Evolutionary conservation across 2,329 filamentous ascomycete species (phyloP).

Genomic region (Colletotrichum lindemuthianum): DNA sequence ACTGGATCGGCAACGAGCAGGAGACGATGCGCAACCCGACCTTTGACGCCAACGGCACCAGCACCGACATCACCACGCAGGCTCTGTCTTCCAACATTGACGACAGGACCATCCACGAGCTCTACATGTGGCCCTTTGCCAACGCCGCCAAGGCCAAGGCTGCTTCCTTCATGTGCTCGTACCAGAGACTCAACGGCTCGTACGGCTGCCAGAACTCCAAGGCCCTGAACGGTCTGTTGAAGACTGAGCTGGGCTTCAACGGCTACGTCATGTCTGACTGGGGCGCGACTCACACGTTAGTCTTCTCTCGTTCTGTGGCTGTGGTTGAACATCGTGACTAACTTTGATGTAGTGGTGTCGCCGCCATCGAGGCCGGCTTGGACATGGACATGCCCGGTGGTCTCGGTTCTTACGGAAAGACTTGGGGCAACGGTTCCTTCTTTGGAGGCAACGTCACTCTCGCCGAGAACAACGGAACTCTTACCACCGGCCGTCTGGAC

Average conservation of each 20-base stretch:
- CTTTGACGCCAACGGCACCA: constrained; percentile 40
- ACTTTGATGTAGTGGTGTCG: constrained; percentile 45
- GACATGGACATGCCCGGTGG: constrained; percentile 64
- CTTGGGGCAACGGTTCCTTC: constrained; percentile 47
- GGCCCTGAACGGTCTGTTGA: constrained; percentile 58
- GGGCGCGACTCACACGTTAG: constrained; percentile 41
- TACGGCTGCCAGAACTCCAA: constrained; percentile 62
- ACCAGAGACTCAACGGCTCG: constrained; percentile 57
- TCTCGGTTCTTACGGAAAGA: constrained; percentile 44
- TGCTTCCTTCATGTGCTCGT: constrained; percentile 55
- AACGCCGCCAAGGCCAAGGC: constrained; percentile 46
- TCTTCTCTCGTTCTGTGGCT: too few species aligned
- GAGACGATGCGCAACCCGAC: constrained; percentile 46
- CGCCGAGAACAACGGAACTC: constrained; percentile 59
- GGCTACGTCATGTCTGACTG: constrained; percentile 57
- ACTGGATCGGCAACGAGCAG: constrained; percentile 51
- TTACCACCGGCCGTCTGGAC: constrained; percentile 52
- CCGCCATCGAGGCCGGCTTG: constrained; percentile 55
- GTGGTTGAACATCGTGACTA: not conserved
- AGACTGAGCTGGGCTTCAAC: constrained; percentile 60
- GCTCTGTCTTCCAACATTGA: constrained; percentile 59
- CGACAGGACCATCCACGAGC: constrained; percentile 69
- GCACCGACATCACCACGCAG: constrained; percentile 41
- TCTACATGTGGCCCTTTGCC: constrained; percentile 50
- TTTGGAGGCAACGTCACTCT: constrained; percentile 57